phyloP scores from a whole-genome alignment of 2,329 filamentous ascomycete genomes.

The Capronia epimyces region DNA sequence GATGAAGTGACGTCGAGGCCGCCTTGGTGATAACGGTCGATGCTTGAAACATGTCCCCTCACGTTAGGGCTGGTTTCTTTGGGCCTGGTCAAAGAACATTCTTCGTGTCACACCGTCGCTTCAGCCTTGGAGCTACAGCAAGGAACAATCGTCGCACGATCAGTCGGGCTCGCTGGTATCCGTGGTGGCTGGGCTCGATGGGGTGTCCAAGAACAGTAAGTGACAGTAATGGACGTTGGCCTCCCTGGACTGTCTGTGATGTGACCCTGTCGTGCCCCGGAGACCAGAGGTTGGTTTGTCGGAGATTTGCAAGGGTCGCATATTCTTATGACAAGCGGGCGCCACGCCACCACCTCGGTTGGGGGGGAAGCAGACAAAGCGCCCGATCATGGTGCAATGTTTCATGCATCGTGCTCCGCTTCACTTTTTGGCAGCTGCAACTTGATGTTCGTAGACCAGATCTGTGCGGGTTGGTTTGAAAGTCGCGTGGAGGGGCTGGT shows the following conservation, averaged over 20 bases:
- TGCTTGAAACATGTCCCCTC: constrained; percentile 16
- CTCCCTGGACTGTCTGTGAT: constrained; percentile 10
- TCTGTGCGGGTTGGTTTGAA: constrained; percentile 25
- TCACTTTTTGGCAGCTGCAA: not conserved
- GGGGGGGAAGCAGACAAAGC: constrained; percentile 2
- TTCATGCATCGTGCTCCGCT: constrained; percentile 8
- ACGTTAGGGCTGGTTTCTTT: not conserved
- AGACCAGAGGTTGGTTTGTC: not conserved
- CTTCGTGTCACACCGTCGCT: constrained; percentile 21
- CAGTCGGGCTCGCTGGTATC: constrained; percentile 11
- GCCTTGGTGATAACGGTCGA: not conserved
- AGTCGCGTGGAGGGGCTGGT: constrained; percentile 29
- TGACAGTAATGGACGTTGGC: constrained; percentile 9
- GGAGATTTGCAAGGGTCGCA: constrained; percentile 23
- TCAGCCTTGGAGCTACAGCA: constrained; percentile 17
- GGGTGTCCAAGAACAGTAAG: constrained; percentile 15
- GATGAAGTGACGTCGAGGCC: constrained; percentile 3
- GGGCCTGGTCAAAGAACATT: constrained; percentile 6
- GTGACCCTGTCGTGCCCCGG: constrained; percentile 4
- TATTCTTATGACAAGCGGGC: constrained; percentile 12
- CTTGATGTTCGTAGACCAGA: not conserved
- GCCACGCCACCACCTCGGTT: constrained; percentile 13
- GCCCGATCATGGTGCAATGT: constrained; percentile 5
- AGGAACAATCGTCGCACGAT: constrained; percentile 14
- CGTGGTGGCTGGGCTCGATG: constrained; percentile 10